These are phyloP conservation scores for Pelargonium nanum DNA, from an alignment of 345 rosid genomes.

Conservation along the genomic window DNA sequence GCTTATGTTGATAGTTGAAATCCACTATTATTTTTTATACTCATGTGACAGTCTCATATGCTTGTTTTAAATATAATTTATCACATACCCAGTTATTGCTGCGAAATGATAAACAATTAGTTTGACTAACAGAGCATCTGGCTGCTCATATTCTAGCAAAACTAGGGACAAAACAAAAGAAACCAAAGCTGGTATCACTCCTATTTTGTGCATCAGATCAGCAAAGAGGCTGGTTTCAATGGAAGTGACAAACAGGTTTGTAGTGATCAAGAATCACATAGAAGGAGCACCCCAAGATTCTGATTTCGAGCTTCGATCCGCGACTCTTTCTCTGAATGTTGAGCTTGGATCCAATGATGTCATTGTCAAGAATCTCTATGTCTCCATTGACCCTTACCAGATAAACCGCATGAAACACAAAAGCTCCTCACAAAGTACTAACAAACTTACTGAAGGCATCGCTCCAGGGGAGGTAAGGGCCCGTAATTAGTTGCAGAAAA, in stretches of 20 bases:
- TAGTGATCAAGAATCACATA: constrained; percentile 22
- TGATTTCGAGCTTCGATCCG: constrained; percentile 29
- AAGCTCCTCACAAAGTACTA: constrained; percentile 27
- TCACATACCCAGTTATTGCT: too few species aligned
- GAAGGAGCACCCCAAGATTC: constrained; percentile 28
- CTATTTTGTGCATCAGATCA: constrained; percentile 14
- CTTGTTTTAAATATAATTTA: too few species aligned
- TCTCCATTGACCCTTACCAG: constrained; percentile 55
- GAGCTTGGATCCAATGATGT: constrained; percentile 20
- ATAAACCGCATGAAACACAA: constrained; percentile 38
- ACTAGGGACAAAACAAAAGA: too few species aligned
- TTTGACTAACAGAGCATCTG: too few species aligned
- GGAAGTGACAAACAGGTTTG: constrained; percentile 29
- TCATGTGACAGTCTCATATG: too few species aligned
- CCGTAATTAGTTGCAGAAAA: too few species aligned
- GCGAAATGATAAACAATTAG: too few species aligned
- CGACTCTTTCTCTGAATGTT: constrained; percentile 14
- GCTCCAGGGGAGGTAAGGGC: constrained; percentile 40
- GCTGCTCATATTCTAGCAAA: too few species aligned
- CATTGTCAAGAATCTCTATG: constrained; percentile 37
- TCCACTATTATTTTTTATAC: too few species aligned
- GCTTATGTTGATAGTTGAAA: too few species aligned
- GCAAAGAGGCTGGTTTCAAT: constrained; percentile 3
- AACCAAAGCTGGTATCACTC: constrained; percentile 14
- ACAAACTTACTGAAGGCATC: constrained; percentile 10